Evolutionary conservation across 345 rosid genomes (phyloP).

Genomic region (Eucalyptus paniculata): DNA sequence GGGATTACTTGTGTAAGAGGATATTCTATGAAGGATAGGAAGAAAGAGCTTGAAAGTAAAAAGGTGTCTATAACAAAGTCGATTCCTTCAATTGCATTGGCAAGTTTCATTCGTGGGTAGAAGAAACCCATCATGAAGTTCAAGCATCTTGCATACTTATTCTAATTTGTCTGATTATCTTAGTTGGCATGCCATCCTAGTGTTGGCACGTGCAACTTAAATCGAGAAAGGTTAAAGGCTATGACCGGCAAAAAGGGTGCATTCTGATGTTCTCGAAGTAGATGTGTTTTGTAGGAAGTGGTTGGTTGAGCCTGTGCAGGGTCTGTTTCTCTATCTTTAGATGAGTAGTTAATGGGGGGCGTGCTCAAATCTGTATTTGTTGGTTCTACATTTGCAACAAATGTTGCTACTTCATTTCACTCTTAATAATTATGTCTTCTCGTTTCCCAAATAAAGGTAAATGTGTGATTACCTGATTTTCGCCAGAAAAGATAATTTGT

Average conservation of each 20-base stretch:
- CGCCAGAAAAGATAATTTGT: neutral
- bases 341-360: neutral
- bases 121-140: neutral
- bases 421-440: neutral
- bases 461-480: too few relatives aligned
- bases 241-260: too few relatives aligned
- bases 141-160: too few relatives aligned
- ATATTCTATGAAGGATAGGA: neutral
- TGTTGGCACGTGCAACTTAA: too few relatives aligned
- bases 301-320: neutral
- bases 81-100: neutral
- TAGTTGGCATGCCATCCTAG: too few relatives aligned
- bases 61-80: neutral
- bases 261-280: neutral
- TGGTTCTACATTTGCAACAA: neutral
- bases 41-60: neutral
- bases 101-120: neutral
- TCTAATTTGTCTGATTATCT: too few relatives aligned
- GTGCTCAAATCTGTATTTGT: neutral
- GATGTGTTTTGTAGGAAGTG: neutral
- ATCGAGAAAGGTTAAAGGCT: too few relatives aligned
- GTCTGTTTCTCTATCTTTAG: neutral
- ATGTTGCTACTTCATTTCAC: neutral
- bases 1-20: too few relatives aligned
- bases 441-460: neutral